Conservation (phyloP, 176 grass and related monocot species). For the Lolium multiflorum region DNA sequence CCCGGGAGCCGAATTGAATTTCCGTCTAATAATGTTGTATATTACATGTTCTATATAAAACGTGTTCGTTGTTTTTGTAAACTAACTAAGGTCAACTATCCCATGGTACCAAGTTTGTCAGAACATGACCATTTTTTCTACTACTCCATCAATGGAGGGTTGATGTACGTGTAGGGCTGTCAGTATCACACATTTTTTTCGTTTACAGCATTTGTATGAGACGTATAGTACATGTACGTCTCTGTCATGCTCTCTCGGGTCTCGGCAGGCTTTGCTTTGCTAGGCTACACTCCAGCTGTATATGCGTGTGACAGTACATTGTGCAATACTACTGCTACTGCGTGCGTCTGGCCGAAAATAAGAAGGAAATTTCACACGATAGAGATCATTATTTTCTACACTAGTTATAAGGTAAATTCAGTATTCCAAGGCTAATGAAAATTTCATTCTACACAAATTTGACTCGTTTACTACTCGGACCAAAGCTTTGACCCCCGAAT, state of each 20-base stretch:
- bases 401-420: neutral
- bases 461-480: neutral
- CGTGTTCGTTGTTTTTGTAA: neutral
- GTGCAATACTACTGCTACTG: neutral
- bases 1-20: too few relatives aligned
- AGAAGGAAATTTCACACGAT: neutral
- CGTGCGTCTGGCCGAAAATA: neutral
- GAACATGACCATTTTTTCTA: too few relatives aligned
- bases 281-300: neutral
- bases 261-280: neutral
- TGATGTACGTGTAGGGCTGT: neutral
- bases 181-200: neutral
- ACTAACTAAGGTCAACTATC: neutral
- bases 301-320: neutral
- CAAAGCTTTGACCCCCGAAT: slow-evolving; percentile 35
- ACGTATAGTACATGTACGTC: neutral
- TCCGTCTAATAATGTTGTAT: too few relatives aligned
- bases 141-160: neutral
- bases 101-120: neutral
- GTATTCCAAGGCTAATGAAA: neutral
- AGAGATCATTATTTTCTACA: neutral
- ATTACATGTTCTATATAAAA: too few relatives aligned
- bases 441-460: neutral
- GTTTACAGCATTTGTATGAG: neutral
- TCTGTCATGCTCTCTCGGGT: neutral